A percentile compares a stretch with the other conserved stretches of the same genome.
Evolutionary conservation across 139 green algal genomes (phyloP).

Genomic region (Ulvella scutata): DNA sequence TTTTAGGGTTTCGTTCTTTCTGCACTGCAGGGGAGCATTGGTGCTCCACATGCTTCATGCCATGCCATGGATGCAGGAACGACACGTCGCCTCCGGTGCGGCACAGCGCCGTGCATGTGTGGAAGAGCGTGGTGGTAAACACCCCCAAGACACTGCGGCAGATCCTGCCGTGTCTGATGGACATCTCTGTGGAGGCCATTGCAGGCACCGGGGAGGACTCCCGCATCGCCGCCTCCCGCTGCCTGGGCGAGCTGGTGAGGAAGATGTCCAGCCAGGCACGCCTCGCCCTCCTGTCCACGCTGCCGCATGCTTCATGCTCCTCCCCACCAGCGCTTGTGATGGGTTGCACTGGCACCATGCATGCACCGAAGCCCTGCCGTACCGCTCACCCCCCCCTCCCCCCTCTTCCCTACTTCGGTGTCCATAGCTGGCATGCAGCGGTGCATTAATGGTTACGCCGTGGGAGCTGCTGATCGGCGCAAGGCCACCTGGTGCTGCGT

Average conservation of each 20-base stretch:
- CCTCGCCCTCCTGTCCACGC: background rate
- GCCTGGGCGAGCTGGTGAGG: constrained; percentile 85
- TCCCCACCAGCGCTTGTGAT: too few species aligned
- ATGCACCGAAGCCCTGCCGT: too few species aligned
- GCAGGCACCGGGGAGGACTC: constrained; percentile 26
- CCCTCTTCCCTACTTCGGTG: too few species aligned
- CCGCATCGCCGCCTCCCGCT: constrained; percentile 47
- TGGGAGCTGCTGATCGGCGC: too few species aligned
- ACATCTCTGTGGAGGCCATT: constrained; percentile 2
- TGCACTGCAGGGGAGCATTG: too few species aligned
- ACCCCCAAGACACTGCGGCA: constrained; percentile 82
- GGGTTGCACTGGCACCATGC: too few species aligned
- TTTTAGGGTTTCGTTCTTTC: too few species aligned
- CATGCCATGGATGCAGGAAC: constrained; percentile 2
- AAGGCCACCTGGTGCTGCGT: too few species aligned
- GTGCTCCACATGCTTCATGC: too few species aligned
- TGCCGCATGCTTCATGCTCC: background rate
- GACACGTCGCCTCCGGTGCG: constrained; percentile 42
- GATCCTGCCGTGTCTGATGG: constrained; percentile 76
- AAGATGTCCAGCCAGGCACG: constrained; percentile 55
- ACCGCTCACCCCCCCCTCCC: too few species aligned
- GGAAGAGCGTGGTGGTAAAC: constrained; percentile 93
- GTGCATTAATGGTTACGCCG: too few species aligned
- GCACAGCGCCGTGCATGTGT: constrained; percentile 76
- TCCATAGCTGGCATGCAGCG: too few species aligned